Evolutionary conservation across 192 early-diverging fungal genomes (phyloP).

Genomic region (Coemansia sp.): DNA sequence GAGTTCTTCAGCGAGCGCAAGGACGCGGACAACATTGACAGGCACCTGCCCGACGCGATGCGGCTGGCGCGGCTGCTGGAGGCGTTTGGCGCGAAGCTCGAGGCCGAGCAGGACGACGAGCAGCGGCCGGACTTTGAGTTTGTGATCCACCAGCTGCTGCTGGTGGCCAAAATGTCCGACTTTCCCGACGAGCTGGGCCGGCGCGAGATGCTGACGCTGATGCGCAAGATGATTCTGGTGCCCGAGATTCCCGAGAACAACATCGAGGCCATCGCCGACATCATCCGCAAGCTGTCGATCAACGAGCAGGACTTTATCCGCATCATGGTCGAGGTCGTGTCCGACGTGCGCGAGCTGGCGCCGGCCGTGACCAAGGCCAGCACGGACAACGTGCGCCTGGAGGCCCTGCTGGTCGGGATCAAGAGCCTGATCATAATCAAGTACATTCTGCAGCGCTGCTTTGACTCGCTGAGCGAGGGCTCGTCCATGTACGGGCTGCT

Average conservation of each 20-base stretch:
- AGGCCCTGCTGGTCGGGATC: constrained; percentile 56
- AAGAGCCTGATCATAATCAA: constrained; percentile 70
- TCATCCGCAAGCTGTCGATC: constrained; percentile 71
- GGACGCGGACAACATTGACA: constrained; percentile 63
- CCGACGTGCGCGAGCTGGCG: constrained; percentile 65
- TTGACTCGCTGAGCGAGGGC: constrained; percentile 67
- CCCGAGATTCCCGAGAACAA: constrained; percentile 76
- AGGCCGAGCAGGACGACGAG: constrained; percentile 47
- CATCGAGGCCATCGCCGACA: constrained; percentile 72
- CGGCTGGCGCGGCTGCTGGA: constrained; percentile 51
- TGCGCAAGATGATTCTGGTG: constrained; percentile 76
- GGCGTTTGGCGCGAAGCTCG: constrained; percentile 41
- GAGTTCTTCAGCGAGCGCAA: constrained; percentile 48
- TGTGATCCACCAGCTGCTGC: constrained; percentile 62
- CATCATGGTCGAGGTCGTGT: constrained; percentile 79
- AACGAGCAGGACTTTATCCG: constrained; percentile 88
- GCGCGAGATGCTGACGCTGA: constrained; percentile 69
- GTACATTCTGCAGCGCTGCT: constrained; percentile 65
- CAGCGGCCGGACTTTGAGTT: constrained; percentile 47
- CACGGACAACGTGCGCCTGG: constrained; percentile 37
- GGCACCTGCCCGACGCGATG: constrained; percentile 68
- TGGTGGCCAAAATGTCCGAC: constrained; percentile 72
- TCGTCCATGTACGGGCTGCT: constrained; percentile 72
- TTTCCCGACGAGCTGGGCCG: constrained; percentile 90
- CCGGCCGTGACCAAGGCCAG: constrained; percentile 28